Percentiles rank a stretch among this genome's conserved stretches.
These are phyloP conservation scores for Globisporangium paddicum DNA, from an alignment of 352 stramenopile genomes.

Conservation along the genomic window DNA sequence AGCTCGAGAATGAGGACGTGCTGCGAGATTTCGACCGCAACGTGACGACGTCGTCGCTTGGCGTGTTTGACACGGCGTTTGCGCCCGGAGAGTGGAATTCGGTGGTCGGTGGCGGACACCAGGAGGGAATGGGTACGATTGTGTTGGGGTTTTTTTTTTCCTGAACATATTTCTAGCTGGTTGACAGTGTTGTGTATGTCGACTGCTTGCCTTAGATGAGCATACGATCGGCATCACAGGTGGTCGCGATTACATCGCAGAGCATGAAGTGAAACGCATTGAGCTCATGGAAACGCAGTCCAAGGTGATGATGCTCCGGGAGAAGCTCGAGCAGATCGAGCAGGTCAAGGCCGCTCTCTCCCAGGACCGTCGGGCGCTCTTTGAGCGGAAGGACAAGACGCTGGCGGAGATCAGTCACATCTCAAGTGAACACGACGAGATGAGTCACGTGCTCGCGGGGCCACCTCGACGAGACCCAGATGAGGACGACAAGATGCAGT, in stretches of 20 bases:
- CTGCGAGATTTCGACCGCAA: slow-evolving; percentile 15
- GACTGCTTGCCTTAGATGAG: slow-evolving; percentile 27
- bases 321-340: slow-evolving; percentile 50
- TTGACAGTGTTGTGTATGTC: slow-evolving; percentile 2
- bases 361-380: slow-evolving; percentile 39
- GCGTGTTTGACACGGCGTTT: slow-evolving; percentile 50
- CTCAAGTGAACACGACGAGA: slow-evolving; percentile 35
- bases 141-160: too few species aligned
- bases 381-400: slow-evolving; percentile 40
- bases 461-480: slow-evolving; percentile 58
- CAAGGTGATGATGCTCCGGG: slow-evolving; percentile 32
- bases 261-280: slow-evolving; percentile 46
- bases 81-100: slow-evolving; percentile 57
- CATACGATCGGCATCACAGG: slow-evolving; percentile 42
- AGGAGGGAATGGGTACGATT: slow-evolving; percentile 42
- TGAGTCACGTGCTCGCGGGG: slow-evolving; percentile 40
- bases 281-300: slow-evolving; percentile 55
- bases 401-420: slow-evolving; percentile 52
- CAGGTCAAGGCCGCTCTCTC: slow-evolving; percentile 32
- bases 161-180: too few species aligned
- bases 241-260: slow-evolving; percentile 30
- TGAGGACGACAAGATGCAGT: slow-evolving; percentile 53
- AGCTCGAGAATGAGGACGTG: slow-evolving; percentile 24
- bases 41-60: slow-evolving; percentile 36
- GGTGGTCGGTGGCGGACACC: slow-evolving; percentile 32